Evolutionary conservation across 495 filamentous ascomycete species (phyloP).

Genomic region (Hypoxylon rickii): DNA sequence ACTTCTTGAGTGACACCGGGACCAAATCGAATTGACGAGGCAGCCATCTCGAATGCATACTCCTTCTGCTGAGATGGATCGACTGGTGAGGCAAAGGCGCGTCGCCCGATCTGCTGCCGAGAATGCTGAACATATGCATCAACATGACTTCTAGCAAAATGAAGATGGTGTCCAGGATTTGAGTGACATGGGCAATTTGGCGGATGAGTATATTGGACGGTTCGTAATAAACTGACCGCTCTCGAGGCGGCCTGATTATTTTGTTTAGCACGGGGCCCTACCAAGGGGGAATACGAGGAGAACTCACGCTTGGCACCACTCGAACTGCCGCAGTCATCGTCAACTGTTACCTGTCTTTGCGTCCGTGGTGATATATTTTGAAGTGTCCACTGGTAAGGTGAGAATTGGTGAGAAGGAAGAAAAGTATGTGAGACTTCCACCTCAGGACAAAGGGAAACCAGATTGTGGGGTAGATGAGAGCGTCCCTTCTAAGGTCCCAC

Average conservation of each 20-base stretch:
- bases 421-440: not conserved
- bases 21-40: conserved; percentile 90
- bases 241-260: conserved; percentile 66
- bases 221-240: conserved; percentile 81
- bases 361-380: no score
- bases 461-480: conserved; percentile 19
- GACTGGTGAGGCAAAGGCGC: conserved; percentile 69
- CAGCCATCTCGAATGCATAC: conserved; percentile 98
- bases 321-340: conserved; percentile 60
- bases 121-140: conserved; percentile 59
- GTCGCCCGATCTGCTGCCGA: conserved; percentile 45
- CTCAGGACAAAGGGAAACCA: conserved; percentile 9
- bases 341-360: no score
- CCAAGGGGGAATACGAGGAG: not conserved
- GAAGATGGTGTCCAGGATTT: conserved; percentile 75
- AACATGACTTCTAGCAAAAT: conserved; percentile 57
- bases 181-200: conserved; percentile 91
- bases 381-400: no score
- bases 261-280: conserved; percentile 17
- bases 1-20: conserved; percentile 93
- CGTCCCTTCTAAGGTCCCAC: conserved; percentile 3
- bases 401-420: no score
- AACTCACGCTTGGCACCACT: conserved; percentile 57
- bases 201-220: conserved; percentile 88
- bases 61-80: conserved; percentile 79